Evolutionary conservation across 2,329 filamentous ascomycete species (phyloP).

Genomic region (Sporothrix sp.): DNA sequence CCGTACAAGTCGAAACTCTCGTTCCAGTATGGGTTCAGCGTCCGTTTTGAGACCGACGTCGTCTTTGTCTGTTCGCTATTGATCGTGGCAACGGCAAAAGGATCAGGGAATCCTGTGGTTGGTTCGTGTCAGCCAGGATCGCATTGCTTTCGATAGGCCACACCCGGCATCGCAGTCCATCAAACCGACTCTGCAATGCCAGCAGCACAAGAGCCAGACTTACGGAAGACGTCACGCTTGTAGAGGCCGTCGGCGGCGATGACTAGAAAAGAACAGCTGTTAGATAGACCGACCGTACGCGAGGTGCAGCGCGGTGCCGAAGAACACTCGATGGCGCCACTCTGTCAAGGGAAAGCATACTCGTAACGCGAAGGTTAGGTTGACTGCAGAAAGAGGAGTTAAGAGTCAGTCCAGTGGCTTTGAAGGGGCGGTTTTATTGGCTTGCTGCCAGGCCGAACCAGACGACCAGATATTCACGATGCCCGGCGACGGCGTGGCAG

Average conservation of each 20-base stretch:
- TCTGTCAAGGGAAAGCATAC: conserved; percentile 42
- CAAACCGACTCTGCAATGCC: background rate
- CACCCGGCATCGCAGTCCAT: no score
- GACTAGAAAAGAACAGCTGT: conserved; percentile 46
- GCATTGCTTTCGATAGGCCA: background rate
- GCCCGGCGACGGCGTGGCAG: background rate
- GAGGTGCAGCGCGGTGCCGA: no score
- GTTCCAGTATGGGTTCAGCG: conserved; percentile 99
- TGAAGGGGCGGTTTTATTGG: background rate
- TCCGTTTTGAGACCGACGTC: conserved; percentile 95
- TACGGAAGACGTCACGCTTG: conserved; percentile 99
- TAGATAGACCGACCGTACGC: background rate
- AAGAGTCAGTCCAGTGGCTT: background rate
- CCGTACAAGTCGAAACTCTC: conserved; percentile 93
- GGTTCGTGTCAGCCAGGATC: background rate
- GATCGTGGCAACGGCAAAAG: conserved; percentile 93
- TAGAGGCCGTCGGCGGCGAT: conserved; percentile 97
- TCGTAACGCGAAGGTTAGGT: conserved; percentile 87
- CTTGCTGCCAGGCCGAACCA: background rate
- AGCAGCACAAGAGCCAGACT: no score
- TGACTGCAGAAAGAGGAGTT: conserved; percentile 39
- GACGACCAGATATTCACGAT: background rate
- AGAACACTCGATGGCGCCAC: background rate
- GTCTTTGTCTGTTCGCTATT: conserved; percentile 97
- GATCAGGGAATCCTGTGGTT: conserved; percentile 79